phyloP scores from a whole-genome alignment of 1,284 basidiomycete genomes.

The Dichomitus squalens region DNA sequence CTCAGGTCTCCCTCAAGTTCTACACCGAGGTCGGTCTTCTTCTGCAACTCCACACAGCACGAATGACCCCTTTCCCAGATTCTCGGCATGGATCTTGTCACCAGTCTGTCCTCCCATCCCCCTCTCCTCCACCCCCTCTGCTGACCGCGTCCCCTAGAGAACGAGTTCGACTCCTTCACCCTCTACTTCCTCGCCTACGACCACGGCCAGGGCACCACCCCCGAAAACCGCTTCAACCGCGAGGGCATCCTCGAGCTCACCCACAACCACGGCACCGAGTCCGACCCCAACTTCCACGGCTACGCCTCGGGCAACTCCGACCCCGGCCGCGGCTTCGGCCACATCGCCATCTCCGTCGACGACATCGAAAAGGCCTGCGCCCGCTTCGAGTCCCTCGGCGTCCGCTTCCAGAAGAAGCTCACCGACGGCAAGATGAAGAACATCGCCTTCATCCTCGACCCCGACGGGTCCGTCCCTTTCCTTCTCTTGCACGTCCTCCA shows the following conservation, averaged over 20 bases:
- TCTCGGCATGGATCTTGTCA: slow-evolving; percentile 87
- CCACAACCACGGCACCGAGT: slow-evolving; percentile 90
- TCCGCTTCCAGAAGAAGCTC: slow-evolving; percentile 87
- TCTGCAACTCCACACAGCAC: not conserved
- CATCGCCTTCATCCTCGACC: slow-evolving; percentile 90
- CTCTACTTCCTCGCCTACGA: slow-evolving; percentile 85
- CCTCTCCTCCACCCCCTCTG: slow-evolving; percentile 2
- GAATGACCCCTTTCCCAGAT: slow-evolving; percentile 40
- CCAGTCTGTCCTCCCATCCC: slow-evolving; percentile 40
- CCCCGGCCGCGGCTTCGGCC: slow-evolving; percentile 82
- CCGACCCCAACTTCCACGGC: slow-evolving; percentile 74
- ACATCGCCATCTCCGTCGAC: slow-evolving; percentile 86
- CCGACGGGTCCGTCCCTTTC: slow-evolving; percentile 48
- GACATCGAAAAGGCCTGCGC: slow-evolving; percentile 85
- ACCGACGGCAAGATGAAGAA: slow-evolving; percentile 86
- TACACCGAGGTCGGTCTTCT: slow-evolving; percentile 59
- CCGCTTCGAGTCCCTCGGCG: slow-evolving; percentile 82
- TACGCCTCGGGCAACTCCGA: slow-evolving; percentile 86
- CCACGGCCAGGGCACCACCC: slow-evolving; percentile 49
- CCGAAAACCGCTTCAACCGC: slow-evolving; percentile 52
- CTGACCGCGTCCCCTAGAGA: slow-evolving; percentile 38
- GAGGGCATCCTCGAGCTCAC: slow-evolving; percentile 88
- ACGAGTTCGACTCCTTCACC: slow-evolving; percentile 62
- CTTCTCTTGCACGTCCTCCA: not conserved
- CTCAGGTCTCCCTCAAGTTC: slow-evolving; percentile 75